Percentiles rank a stretch among this genome's conserved stretches.
Evolutionary conservation across 495 filamentous ascomycete genomes (phyloP).

Genomic region (Penicillium tannophilum): DNA sequence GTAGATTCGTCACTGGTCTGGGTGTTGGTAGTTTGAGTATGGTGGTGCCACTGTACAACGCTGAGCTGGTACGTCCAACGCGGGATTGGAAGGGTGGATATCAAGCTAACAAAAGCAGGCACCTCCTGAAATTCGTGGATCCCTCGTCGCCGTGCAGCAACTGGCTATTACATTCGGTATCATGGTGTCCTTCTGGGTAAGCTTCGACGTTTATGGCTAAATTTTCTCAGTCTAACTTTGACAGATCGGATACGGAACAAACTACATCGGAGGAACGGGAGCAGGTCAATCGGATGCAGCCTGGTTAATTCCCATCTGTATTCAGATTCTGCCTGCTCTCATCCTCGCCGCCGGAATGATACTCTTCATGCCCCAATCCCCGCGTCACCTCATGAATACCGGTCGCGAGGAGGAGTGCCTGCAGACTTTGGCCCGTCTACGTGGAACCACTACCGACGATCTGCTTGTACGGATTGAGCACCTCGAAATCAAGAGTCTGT

Average conservation of each 20-base stretch:
- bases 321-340: slow-evolving; percentile 48
- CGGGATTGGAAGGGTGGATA: background rate
- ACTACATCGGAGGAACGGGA: slow-evolving; percentile 50
- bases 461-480: slow-evolving; percentile 77
- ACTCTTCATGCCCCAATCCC: slow-evolving; percentile 80
- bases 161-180: slow-evolving; percentile 65
- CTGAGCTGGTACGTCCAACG: slow-evolving; percentile 55
- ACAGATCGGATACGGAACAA: slow-evolving; percentile 46
- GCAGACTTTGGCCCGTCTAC: slow-evolving; percentile 63
- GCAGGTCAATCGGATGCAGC: slow-evolving; percentile 41
- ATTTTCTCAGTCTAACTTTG: slow-evolving; percentile 31
- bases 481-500: slow-evolving; percentile 77
- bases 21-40: slow-evolving; percentile 40
- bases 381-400: slow-evolving; percentile 64
- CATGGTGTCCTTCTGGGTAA: slow-evolving; percentile 67
- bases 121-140: slow-evolving; percentile 72
- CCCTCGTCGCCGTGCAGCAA: slow-evolving; percentile 71
- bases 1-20: slow-evolving; percentile 73
- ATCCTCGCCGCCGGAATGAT: slow-evolving; percentile 45
- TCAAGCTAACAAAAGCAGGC: slow-evolving; percentile 52
- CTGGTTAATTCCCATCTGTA: slow-evolving; percentile 47
- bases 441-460: slow-evolving; percentile 54
- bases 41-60: slow-evolving; percentile 63
- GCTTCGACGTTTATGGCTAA: slow-evolving; percentile 25
- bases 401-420: slow-evolving; percentile 27